These are phyloP conservation scores for Globisporangium solare DNA, from an alignment of 352 stramenopile species.

Conservation along the genomic window DNA sequence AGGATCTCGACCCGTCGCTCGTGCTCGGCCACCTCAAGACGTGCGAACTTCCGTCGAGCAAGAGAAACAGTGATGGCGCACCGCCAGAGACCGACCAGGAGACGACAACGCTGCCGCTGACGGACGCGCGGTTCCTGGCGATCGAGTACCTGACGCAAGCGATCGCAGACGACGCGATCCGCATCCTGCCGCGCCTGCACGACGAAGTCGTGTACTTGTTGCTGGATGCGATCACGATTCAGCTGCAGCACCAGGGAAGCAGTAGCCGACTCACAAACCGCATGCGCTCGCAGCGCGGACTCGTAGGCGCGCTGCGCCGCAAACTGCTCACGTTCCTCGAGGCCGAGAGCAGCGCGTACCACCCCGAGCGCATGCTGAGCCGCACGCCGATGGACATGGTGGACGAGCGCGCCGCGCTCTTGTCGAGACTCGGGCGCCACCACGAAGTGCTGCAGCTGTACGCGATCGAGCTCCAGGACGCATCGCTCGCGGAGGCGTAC, in stretches of 20 bases:
- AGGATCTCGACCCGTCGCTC: conserved; percentile 60
- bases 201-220: conserved; percentile 80
- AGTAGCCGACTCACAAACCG: conserved; percentile 38
- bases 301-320: conserved; percentile 48
- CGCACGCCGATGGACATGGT: conserved; percentile 73
- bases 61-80: neutral
- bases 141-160: conserved; percentile 81
- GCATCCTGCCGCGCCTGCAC: conserved; percentile 47
- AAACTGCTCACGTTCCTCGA: conserved; percentile 72
- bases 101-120: conserved; percentile 40
- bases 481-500: conserved; percentile 66
- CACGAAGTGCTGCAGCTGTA: conserved; percentile 81
- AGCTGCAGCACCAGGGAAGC: conserved; percentile 15
- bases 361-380: conserved; percentile 78
- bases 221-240: conserved; percentile 58
- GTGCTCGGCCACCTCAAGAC: conserved; percentile 70
- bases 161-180: conserved; percentile 36
- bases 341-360: conserved; percentile 42
- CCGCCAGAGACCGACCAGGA: neutral
- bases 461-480: conserved; percentile 67
- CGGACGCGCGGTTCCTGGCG: conserved; percentile 54
- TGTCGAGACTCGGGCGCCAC: conserved; percentile 72
- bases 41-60: conserved; percentile 25
- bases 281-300: conserved; percentile 47
- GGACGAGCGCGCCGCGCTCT: conserved; percentile 67